Conservation (phyloP, 805 yeast species). For the Teunomyces stri region DNA sequence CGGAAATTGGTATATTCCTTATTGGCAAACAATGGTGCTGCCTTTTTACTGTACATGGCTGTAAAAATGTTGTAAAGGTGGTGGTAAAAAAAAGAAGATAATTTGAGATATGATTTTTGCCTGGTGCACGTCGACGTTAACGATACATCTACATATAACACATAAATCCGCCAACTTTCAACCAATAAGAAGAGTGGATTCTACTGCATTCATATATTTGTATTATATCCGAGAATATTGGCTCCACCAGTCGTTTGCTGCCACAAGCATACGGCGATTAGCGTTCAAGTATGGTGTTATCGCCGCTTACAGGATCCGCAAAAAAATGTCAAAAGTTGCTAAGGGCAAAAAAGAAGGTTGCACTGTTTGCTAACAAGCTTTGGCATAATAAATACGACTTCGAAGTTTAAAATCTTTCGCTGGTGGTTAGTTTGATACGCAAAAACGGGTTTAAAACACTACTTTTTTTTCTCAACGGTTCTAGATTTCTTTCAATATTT, state of each 20-base stretch:
- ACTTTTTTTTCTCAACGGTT: neutral
- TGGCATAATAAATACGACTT: neutral
- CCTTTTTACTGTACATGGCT: constrained; percentile 7
- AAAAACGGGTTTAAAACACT: neutral
- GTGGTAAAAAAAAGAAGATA: neutral
- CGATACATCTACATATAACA: too few species aligned
- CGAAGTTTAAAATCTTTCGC: neutral
- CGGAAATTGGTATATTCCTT: constrained; percentile 78
- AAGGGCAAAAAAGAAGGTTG: neutral
- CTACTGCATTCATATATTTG: too few species aligned
- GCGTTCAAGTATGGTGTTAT: too few species aligned
- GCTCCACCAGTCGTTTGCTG: neutral
- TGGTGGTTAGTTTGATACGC: too few species aligned
- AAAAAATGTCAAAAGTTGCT: neutral
- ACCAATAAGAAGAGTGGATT: too few species aligned
- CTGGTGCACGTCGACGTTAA: too few species aligned
- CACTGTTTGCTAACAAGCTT: neutral
- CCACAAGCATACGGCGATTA: neutral
- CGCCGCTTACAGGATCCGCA: too few species aligned
- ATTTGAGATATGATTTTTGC: too few species aligned
- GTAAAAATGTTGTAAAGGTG: neutral
- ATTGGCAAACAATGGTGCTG: constrained; percentile 33
- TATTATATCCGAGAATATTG: neutral
- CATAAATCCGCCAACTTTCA: too few species aligned
- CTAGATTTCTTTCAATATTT: neutral